Evolutionary conservation across 352 stramenopile species (phyloP).

Genomic region (Aphanomyces euteiches): DNA sequence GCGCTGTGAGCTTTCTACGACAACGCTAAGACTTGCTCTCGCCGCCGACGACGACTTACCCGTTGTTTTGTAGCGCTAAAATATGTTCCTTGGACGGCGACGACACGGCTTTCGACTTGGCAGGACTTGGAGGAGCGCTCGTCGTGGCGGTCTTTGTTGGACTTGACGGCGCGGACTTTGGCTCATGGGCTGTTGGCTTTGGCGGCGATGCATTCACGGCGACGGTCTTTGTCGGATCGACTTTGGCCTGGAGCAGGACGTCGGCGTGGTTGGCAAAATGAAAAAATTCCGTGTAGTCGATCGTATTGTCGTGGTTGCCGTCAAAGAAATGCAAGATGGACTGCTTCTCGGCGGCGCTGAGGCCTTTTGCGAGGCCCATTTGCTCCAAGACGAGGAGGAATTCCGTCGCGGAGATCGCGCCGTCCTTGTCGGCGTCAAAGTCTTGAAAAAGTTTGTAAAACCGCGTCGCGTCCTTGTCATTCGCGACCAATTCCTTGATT

Average conservation of each 20-base stretch:
- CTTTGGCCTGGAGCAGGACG: conserved; percentile 11
- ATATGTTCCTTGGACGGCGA: conserved; percentile 24
- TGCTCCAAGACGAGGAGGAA: conserved; percentile 66
- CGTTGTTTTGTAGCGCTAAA: conserved; percentile 16
- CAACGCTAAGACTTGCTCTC: neutral
- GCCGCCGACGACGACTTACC: neutral
- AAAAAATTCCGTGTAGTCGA: conserved; percentile 67
- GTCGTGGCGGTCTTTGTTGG: neutral
- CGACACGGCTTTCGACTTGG: neutral
- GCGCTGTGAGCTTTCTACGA: conserved; percentile 20
- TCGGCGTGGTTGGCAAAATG: conserved; percentile 45
- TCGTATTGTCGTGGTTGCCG: conserved; percentile 52
- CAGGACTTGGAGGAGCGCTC: neutral
- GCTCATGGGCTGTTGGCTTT: neutral
- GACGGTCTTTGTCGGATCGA: conserved; percentile 13
- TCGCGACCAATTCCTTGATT: conserved; percentile 53
- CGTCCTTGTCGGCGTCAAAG: conserved; percentile 50
- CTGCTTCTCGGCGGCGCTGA: conserved; percentile 57
- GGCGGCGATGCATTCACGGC: neutral
- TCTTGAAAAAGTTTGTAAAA: conserved; percentile 51
- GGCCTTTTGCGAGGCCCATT: conserved; percentile 54
- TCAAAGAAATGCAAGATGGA: conserved; percentile 70
- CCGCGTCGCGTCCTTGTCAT: conserved; percentile 50
- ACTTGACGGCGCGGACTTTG: neutral
- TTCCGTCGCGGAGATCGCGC: conserved; percentile 54